Percentiles rank a stretch among this genome's conserved stretches.
These are phyloP conservation scores for Leonotis leonurus DNA, from an alignment of 257 asterid genomes.

Conservation along the genomic window DNA sequence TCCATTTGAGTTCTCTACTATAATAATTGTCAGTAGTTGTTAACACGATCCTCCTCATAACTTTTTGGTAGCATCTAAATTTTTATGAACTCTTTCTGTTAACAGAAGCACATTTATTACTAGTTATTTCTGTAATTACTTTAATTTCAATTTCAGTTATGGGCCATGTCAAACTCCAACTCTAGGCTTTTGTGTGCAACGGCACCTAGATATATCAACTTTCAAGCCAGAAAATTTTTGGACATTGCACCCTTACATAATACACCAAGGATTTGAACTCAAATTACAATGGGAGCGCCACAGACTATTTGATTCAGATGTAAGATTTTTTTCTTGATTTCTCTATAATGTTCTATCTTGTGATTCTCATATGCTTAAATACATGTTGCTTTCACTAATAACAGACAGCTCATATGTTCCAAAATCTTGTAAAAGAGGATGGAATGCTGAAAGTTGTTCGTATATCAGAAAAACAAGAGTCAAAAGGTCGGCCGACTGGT, in stretches of 20 bases:
- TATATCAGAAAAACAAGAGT: slow-evolving; percentile 66
- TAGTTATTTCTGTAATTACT: slow-evolving; percentile 11
- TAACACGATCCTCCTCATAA: too few relatives aligned
- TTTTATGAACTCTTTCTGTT: too few relatives aligned
- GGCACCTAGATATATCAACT: slow-evolving; percentile 69
- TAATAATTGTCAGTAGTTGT: too few relatives aligned
- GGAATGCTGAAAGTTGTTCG: slow-evolving; percentile 50
- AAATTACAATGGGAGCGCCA: slow-evolving; percentile 81
- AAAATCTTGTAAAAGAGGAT: slow-evolving; percentile 48
- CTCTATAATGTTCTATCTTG: background rate
- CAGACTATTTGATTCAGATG: slow-evolving; percentile 74
- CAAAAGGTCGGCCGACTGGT: slow-evolving; percentile 76
- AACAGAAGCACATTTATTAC: background rate
- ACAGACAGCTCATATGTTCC: slow-evolving; percentile 71
- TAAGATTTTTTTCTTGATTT: slow-evolving; percentile 30
- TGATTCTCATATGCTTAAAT: slow-evolving; percentile 12
- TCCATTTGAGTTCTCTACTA: too few relatives aligned
- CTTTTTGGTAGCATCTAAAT: too few relatives aligned
- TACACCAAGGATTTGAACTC: slow-evolving; percentile 74
- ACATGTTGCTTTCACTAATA: slow-evolving; percentile 13
- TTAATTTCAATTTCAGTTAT: slow-evolving; percentile 48
- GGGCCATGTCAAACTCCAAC: slow-evolving; percentile 98
- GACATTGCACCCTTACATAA: slow-evolving; percentile 65
- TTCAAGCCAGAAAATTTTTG: slow-evolving; percentile 83
- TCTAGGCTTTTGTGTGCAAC: slow-evolving; percentile 85